Conservation (phyloP, 345 rosid genomes). For the Hibiscus mutabilis region DNA sequence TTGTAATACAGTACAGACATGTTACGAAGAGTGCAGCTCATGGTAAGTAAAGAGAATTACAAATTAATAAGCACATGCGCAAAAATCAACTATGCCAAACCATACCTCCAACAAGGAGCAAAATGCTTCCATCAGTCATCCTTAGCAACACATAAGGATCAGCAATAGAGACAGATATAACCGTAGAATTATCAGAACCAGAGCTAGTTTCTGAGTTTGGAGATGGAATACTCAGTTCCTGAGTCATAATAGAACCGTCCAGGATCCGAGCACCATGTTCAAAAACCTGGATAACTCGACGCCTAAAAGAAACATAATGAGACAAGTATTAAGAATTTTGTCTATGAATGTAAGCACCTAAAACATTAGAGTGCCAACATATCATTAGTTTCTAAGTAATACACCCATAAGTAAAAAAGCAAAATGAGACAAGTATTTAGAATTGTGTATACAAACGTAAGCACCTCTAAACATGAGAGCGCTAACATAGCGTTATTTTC, state of each 20-base stretch:
- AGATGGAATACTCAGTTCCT: constrained; percentile 73
- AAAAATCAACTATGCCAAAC: background rate
- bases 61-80: background rate
- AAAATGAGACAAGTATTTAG: background rate
- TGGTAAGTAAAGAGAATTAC: constrained; percentile 7
- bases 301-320: constrained; percentile 41
- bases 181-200: constrained; percentile 60
- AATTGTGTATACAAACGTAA: background rate
- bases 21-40: background rate
- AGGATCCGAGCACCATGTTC: constrained; percentile 91
- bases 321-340: constrained; percentile 1
- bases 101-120: constrained; percentile 90
- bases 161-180: constrained; percentile 76
- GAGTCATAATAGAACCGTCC: constrained; percentile 96
- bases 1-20: background rate
- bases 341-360: background rate
- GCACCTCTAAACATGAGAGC: background rate
- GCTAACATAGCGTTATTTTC: background rate
- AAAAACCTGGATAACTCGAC: constrained; percentile 87
- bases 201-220: constrained; percentile 61
- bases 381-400: constrained; percentile 1
- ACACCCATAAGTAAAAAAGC: background rate
- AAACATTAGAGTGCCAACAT: background rate
- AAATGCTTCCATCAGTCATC: constrained; percentile 86
- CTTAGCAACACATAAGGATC: constrained; percentile 85